These are phyloP conservation scores for Lathyrus oleraceus DNA, from an alignment of 306 rosid species.

Conservation along the genomic window DNA sequence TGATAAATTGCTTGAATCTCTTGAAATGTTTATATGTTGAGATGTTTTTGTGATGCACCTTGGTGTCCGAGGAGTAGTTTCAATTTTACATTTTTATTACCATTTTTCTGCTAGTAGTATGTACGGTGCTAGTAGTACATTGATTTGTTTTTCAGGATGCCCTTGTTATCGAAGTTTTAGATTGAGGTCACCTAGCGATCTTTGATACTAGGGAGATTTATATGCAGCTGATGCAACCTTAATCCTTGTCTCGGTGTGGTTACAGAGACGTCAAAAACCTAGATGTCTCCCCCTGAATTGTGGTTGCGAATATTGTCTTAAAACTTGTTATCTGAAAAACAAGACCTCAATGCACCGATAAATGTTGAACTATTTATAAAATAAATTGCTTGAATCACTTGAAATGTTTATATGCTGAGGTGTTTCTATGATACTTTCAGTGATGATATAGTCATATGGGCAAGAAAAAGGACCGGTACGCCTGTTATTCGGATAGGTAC, in stretches of 20 bases:
- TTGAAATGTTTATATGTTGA: conserved; percentile 18
- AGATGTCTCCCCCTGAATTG: neutral
- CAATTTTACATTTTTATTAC: neutral
- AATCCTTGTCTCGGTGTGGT: neutral
- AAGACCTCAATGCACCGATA: conserved; percentile 10
- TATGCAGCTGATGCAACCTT: neutral
- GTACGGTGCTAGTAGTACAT: neutral
- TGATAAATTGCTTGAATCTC: conserved; percentile 8
- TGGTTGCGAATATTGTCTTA: neutral
- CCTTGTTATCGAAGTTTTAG: neutral
- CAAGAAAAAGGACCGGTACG: conserved; percentile 69
- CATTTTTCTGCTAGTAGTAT: conserved; percentile 35
- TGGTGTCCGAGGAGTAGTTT: neutral
- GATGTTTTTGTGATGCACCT: conserved; percentile 6
- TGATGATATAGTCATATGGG: conserved; percentile 87
- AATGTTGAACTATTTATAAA: conserved; percentile 5
- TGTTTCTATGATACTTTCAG: conserved; percentile 48
- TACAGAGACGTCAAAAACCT: neutral
- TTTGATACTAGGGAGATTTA: no score
- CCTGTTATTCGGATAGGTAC: conserved; percentile 67
- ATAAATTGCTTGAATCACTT: conserved; percentile 16
- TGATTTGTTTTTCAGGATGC: conserved; percentile 15
- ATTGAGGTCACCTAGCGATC: neutral
- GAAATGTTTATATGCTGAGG: conserved; percentile 11
- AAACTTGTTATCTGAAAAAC: neutral